Base-by-base conservation (phyloP, 805 yeast species). In the Yamadazyma olivae region DNA sequence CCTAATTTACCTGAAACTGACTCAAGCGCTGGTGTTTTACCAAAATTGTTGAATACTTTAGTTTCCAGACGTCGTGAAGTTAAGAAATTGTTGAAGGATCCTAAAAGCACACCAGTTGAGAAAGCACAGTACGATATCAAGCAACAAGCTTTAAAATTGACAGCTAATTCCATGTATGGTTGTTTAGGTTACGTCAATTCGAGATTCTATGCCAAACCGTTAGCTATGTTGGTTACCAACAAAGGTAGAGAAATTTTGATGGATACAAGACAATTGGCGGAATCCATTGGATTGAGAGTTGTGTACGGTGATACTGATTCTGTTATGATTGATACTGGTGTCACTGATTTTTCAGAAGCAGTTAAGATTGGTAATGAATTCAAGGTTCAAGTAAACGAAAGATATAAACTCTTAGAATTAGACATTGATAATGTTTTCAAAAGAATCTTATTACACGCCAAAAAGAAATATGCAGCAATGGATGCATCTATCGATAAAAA, bases 151-250 rank as follows among this genome's bases (percentile, higher is more conserved):
- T 75, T 93, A 56, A 93, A 93, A 58, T 71, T 93, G 56, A 95
- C 99, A 2, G 99, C 99, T 19, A 93, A 93, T 62, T 93, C 99
- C n/a, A 91, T 93, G 97, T 93, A 93, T 64, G 99, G 99, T 55
- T 93, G 98, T 75, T 74, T 93, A 50, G 99, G 99, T 48, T 90
- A 81, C 58, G 84, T 83, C 5, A 76, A 83, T 50, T 88, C 97
- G 16, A 75, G 99, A 52, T 93, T 93, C 59, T 91, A 90, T 54
- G 99, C 99, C 9, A 83, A 86, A 53, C 96, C 98, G 0, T 70
- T 93, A 49, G 99, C 99, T 4, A 87, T 87, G 90, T 70, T 93
- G 51, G 95, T 89, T 39, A 93, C 99, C 3, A 83, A 81, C 50
- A 87, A 90, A 59, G 99, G 99, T 52, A 77, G 99, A 66, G 98